A percentile compares a stretch with the other conserved stretches of the same genome.
Conservation (phyloP, 225 moss, liverwort and hornwort genomes). For the Asterella californica region DNA sequence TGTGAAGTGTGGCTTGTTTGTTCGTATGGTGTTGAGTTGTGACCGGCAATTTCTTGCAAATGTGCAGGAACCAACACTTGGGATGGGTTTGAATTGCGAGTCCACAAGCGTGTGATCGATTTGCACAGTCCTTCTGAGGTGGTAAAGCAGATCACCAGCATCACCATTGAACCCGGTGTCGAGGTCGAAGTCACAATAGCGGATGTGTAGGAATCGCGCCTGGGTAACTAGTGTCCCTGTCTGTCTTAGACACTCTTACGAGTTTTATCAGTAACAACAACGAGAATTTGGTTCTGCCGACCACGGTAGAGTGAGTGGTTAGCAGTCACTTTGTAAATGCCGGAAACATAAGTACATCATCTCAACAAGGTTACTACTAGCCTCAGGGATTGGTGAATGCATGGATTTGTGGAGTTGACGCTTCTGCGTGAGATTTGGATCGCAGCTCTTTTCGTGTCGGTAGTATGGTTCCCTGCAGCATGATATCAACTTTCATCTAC, state of each 20-base stretch:
- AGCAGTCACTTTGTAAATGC: neutral
- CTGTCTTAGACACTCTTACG: too few relatives aligned
- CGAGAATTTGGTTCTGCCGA: neutral
- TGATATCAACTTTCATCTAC: too few relatives aligned
- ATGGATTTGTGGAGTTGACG: too few relatives aligned
- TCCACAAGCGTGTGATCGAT: constrained; percentile 81
- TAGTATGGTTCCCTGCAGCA: too few relatives aligned
- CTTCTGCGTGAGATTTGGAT: too few relatives aligned
- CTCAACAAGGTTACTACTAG: too few relatives aligned
- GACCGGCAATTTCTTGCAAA: neutral
- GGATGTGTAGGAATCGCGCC: constrained; percentile 24
- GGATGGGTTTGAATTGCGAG: constrained; percentile 68
- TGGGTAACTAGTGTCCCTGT: neutral
- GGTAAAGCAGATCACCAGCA: constrained; percentile 79
- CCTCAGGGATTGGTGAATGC: too few relatives aligned
- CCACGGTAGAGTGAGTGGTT: neutral
- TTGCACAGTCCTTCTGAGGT: constrained; percentile 79
- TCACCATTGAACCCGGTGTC: constrained; percentile 71
- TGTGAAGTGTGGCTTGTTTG: too few relatives aligned
- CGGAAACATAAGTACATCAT: neutral
- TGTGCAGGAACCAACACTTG: constrained; percentile 76
- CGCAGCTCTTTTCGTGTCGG: too few relatives aligned
- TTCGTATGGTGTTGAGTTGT: neutral
- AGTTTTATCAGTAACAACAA: neutral
- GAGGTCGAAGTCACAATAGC: constrained; percentile 42